These are phyloP conservation scores for Solanum microdontum DNA, from an alignment of 257 asterid genomes.

Conservation along the genomic window DNA sequence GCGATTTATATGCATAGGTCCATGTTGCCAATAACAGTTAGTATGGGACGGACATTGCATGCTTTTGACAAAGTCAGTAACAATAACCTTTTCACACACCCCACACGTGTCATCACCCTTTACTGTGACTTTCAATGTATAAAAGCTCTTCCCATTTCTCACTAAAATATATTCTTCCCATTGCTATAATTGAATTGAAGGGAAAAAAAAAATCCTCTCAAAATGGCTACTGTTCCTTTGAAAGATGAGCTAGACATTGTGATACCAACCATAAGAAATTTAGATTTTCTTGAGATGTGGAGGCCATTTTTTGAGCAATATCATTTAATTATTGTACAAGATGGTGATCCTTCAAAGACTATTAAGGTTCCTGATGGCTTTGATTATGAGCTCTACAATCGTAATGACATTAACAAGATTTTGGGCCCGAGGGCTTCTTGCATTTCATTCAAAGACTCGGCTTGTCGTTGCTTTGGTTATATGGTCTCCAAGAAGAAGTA, in stretches of 20 bases:
- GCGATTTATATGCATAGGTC: neutral
- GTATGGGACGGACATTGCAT: neutral
- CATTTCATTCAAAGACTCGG: slow-evolving; percentile 93
- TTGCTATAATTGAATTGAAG: neutral
- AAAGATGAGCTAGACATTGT: slow-evolving; percentile 85
- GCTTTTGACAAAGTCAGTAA: slow-evolving; percentile 35
- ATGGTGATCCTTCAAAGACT: slow-evolving; percentile 75
- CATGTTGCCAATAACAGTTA: slow-evolving; percentile 10
- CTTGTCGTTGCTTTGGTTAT: slow-evolving; percentile 90
- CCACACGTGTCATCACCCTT: slow-evolving; percentile 16
- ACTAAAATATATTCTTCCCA: neutral
- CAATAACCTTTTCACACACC: slow-evolving; percentile 7
- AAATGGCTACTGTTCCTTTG: slow-evolving; percentile 42
- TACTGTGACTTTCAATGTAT: neutral
- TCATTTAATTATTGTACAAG: slow-evolving; percentile 85
- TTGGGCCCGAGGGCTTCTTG: slow-evolving; percentile 74
- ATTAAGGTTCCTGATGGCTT: slow-evolving; percentile 81
- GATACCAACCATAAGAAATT: slow-evolving; percentile 82
- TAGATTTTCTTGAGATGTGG: slow-evolving; percentile 93
- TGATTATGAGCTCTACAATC: slow-evolving; percentile 66
- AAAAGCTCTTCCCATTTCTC: neutral
- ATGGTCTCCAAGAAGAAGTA: slow-evolving; percentile 96
- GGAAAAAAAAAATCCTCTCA: neutral
- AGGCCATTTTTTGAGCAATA: slow-evolving; percentile 73
- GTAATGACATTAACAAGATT: slow-evolving; percentile 71